phyloP scores from a whole-genome alignment of 2,329 filamentous ascomycete genomes.

The Dothistroma pini region DNA sequence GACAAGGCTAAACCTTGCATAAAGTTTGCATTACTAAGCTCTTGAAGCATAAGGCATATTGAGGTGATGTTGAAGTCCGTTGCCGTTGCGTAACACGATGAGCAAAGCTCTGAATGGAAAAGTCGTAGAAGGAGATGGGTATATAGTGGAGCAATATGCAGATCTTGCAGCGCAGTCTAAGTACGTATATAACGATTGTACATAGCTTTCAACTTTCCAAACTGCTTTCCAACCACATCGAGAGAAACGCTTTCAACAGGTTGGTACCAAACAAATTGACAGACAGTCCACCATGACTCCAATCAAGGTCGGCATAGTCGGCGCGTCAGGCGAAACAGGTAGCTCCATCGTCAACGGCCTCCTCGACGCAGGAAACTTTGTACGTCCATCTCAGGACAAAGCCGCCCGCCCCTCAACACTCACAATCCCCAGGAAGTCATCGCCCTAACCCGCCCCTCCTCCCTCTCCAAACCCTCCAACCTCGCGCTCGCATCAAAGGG shows the following conservation, averaged over 20 bases:
- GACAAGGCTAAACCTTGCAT: not conserved
- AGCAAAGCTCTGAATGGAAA: not conserved
- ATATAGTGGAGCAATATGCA: too few relatives aligned
- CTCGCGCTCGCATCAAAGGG: constrained; percentile 41
- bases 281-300: constrained; percentile 8
- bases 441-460: constrained; percentile 47
- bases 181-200: too few relatives aligned
- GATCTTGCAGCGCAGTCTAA: too few relatives aligned
- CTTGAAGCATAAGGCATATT: not conserved
- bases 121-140: not conserved
- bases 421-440: constrained; percentile 42
- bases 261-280: not conserved
- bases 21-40: not conserved
- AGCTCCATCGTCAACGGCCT: constrained; percentile 41
- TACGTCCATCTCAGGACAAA: constrained; percentile 12
- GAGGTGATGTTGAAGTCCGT: not conserved
- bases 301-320: constrained; percentile 24
- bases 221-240: too few relatives aligned
- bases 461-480: constrained; percentile 43
- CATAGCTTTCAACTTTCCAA: too few relatives aligned
- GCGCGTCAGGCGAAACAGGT: constrained; percentile 46
- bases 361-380: constrained; percentile 27
- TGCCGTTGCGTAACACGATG: not conserved
- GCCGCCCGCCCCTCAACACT: not conserved
- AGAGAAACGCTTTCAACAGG: not conserved